These are phyloP conservation scores for Gentiana macrophylla DNA, from an alignment of 257 asterid genomes.

Conservation along the genomic window DNA sequence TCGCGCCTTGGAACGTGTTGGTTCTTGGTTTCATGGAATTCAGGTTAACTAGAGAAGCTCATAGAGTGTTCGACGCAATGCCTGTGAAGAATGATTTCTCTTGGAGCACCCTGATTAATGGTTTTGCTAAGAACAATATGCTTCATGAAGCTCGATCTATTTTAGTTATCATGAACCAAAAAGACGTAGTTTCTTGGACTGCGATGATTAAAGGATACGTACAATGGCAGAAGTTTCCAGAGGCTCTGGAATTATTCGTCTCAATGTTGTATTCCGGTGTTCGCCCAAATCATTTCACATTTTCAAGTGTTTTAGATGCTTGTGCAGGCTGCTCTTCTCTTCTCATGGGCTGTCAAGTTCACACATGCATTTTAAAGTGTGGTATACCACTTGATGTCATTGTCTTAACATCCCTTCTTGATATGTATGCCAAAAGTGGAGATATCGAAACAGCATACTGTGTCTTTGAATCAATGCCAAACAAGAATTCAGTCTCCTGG, in stretches of 20 bases:
- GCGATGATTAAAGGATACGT: slow-evolving; percentile 70
- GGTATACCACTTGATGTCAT: slow-evolving; percentile 55
- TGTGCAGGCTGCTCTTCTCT: slow-evolving; percentile 67
- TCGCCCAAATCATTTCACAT: slow-evolving; percentile 60
- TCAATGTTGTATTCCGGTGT: slow-evolving; percentile 42
- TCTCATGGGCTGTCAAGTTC: slow-evolving; percentile 47
- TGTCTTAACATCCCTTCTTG: slow-evolving; percentile 47
- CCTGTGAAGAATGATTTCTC: slow-evolving; percentile 47
- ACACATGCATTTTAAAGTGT: slow-evolving; percentile 38
- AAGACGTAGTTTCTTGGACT: slow-evolving; percentile 73
- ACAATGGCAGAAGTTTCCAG: slow-evolving; percentile 26
- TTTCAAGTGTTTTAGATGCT: slow-evolving; percentile 52
- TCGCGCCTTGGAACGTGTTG: slow-evolving; percentile 59
- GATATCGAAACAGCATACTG: slow-evolving; percentile 36
- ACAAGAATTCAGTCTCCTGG: slow-evolving; percentile 63
- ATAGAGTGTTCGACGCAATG: slow-evolving; percentile 40
- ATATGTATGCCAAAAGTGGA: slow-evolving; percentile 81
- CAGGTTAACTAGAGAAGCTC: slow-evolving; percentile 46
- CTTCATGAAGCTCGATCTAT: slow-evolving; percentile 33
- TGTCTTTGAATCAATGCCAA: slow-evolving; percentile 32
- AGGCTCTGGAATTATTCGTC: slow-evolving; percentile 45
- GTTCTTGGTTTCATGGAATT: slow-evolving; percentile 61
- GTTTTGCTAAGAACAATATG: slow-evolving; percentile 47
- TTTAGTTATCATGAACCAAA: slow-evolving; percentile 27
- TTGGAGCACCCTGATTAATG: slow-evolving; percentile 64